A percentile compares a stretch with the other conserved stretches of the same genome.
phyloP scores from a whole-genome alignment of 176 grass and related monocot genomes.

The Oryza longistaminata region DNA sequence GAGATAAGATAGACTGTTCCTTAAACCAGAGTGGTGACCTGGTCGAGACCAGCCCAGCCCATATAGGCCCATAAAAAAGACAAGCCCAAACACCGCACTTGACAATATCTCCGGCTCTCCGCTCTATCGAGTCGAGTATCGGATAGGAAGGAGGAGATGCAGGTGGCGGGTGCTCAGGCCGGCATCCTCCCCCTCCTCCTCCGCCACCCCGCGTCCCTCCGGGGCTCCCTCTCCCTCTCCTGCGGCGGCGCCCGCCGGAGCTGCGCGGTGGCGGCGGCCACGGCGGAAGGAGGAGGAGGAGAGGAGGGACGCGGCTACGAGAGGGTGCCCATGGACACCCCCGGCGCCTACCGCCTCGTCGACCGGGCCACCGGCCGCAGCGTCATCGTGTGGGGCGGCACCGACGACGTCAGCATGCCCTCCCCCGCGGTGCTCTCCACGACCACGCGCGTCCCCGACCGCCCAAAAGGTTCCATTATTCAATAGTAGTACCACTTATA shows the following conservation, averaged over 20 bases:
- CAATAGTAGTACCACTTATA: no score
- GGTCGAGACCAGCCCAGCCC: no score
- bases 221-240: slow-evolving; percentile 26
- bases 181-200: slow-evolving; percentile 29
- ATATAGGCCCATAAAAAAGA: background rate
- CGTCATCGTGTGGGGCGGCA: slow-evolving; percentile 81
- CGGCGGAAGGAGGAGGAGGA: slow-evolving; percentile 21
- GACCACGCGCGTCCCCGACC: slow-evolving; percentile 4
- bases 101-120: background rate
- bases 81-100: background rate
- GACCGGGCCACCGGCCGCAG: slow-evolving; percentile 64
- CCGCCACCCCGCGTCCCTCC: background rate
- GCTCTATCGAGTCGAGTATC: background rate
- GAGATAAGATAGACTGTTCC: no score
- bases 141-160: slow-evolving; percentile 33
- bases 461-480: slow-evolving; percentile 22
- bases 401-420: slow-evolving; percentile 51
- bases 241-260: slow-evolving; percentile 20
- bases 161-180: slow-evolving; percentile 39
- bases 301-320: slow-evolving; percentile 45
- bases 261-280: slow-evolving; percentile 30
- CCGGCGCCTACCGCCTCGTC: slow-evolving; percentile 73
- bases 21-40: no score
- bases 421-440: slow-evolving; percentile 60
- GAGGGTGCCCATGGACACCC: slow-evolving; percentile 55